Percentiles rank a stretch among this genome's conserved stretches.
These are phyloP conservation scores for Pseudoscleropodium purum DNA, from an alignment of 225 moss, liverwort and hornwort genomes.

Conservation along the genomic window DNA sequence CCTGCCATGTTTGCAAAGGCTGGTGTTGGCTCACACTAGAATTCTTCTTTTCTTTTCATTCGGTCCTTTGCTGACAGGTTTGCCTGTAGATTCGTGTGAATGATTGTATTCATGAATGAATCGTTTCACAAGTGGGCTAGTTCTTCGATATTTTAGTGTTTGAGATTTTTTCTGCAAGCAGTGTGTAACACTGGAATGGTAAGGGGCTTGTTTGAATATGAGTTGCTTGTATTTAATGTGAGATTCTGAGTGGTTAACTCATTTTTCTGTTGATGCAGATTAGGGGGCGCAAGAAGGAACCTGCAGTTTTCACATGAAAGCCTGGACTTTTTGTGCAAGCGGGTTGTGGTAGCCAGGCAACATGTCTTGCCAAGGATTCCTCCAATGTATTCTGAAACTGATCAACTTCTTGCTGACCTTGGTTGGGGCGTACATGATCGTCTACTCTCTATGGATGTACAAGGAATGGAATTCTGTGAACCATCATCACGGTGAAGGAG, in stretches of 20 bases:
- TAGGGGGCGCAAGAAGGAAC: background rate
- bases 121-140: background rate
- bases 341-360: slow-evolving; percentile 19
- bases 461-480: slow-evolving; percentile 58
- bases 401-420: slow-evolving; percentile 78
- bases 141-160: background rate
- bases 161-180: background rate
- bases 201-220: background rate
- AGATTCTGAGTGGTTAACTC: background rate
- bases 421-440: slow-evolving; percentile 68
- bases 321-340: background rate
- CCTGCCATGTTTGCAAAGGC: background rate
- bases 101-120: background rate
- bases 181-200: background rate
- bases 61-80: background rate
- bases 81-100: background rate
- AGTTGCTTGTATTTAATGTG: background rate
- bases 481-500: slow-evolving; percentile 8
- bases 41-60: background rate
- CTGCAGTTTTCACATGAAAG: slow-evolving; percentile 5
- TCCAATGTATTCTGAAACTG: slow-evolving; percentile 78
- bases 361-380: slow-evolving; percentile 88
- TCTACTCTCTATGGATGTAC: slow-evolving; percentile 92
- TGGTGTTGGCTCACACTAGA: background rate
- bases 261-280: slow-evolving; percentile 1